Percentiles rank a stretch among this genome's conserved stretches.
phyloP scores from a whole-genome alignment of 148 eudicot genomes.

The Fagopyrum tataricum region DNA sequence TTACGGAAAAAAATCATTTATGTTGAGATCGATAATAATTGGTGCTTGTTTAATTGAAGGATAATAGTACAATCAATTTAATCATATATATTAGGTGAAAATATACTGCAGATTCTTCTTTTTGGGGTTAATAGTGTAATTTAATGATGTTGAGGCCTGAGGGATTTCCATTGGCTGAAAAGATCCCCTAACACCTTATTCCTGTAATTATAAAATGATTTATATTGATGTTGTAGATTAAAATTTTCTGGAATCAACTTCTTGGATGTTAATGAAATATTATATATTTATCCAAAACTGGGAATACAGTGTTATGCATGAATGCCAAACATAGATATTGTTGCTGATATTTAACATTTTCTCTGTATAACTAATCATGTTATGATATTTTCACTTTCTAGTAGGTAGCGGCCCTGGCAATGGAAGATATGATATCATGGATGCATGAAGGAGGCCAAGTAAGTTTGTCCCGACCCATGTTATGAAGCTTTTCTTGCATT shows the following conservation, averaged over 20 bases:
- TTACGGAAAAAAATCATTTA: background rate
- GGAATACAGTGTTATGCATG: background rate
- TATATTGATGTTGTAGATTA: background rate
- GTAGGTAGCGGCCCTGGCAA: slow-evolving; percentile 98
- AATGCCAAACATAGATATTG: background rate
- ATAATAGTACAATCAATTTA: background rate
- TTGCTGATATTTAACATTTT: background rate
- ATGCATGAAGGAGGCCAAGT: slow-evolving; percentile 99
- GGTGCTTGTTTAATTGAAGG: background rate
- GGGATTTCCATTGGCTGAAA: background rate
- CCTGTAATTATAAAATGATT: background rate
- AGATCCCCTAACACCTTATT: background rate
- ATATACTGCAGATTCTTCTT: background rate
- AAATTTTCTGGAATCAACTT: background rate
- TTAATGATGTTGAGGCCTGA: background rate
- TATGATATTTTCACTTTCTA: slow-evolving; percentile 23
- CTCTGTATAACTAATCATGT: slow-evolving; percentile 4
- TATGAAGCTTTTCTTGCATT: slow-evolving; percentile 9
- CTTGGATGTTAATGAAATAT: background rate
- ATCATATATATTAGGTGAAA: background rate
- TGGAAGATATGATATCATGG: slow-evolving; percentile 99
- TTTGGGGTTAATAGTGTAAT: background rate
- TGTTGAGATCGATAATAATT: background rate
- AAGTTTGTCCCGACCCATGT: slow-evolving; percentile 25
- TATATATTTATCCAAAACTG: background rate